Conservation (phyloP, 306 rosid species). For the Lotus japonicus region DNA sequence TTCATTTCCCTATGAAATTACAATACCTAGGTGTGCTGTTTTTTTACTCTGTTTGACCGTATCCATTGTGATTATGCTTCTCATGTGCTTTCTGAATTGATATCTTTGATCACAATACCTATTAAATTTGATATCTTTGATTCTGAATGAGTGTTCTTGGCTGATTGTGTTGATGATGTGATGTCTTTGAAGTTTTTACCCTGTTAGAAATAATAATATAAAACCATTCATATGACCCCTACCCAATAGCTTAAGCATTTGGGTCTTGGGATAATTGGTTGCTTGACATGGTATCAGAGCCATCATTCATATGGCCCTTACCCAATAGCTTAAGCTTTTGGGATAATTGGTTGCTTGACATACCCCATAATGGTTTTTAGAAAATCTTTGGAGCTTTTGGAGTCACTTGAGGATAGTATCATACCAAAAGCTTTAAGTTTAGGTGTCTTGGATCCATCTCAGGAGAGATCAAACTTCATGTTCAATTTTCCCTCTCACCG, state of each 20-base stretch:
- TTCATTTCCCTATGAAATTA: constrained; percentile 79
- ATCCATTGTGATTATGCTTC: background rate
- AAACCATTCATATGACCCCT: no score
- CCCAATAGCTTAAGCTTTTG: no score
- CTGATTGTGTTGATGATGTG: constrained; percentile 4
- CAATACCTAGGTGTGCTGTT: constrained; percentile 67
- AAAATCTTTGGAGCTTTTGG: background rate
- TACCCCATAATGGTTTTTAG: background rate
- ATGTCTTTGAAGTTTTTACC: background rate
- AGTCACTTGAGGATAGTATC: background rate
- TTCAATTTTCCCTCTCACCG: no score
- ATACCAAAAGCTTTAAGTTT: background rate
- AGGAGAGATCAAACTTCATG: background rate
- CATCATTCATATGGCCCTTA: no score
- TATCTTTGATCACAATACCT: background rate
- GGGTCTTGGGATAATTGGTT: no score
- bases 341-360: no score
- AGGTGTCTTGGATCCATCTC: background rate
- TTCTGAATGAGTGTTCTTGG: background rate
- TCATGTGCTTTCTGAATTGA: background rate
- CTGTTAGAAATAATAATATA: no score
- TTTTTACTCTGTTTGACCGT: background rate
- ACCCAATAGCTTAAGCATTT: no score
- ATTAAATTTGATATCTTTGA: background rate
- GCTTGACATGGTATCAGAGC: no score